A percentile compares a stretch with the other conserved stretches of the same genome.
phyloP scores from a whole-genome alignment of 176 grass and related monocot species.

The Melocanna baccifera region DNA sequence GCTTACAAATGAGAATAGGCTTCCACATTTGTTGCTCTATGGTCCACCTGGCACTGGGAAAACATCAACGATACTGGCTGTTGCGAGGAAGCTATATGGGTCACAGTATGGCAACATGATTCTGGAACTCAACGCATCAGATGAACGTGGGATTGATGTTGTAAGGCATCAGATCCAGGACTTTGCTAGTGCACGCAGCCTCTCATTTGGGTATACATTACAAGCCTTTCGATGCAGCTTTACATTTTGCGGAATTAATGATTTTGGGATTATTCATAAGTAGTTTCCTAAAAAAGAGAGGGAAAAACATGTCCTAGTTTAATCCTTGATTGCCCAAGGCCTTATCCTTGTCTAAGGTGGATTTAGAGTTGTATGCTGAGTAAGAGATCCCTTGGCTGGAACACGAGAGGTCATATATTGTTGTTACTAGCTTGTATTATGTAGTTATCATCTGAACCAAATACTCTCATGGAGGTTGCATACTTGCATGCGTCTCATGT shows the following conservation, averaged over 20 bases:
- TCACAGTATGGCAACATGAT: constrained; percentile 95
- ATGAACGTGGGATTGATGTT: constrained; percentile 88
- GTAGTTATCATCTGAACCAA: background rate
- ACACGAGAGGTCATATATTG: background rate
- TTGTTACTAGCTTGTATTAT: background rate
- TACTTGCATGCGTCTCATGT: background rate
- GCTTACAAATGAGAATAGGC: constrained; percentile 86
- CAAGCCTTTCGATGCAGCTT: background rate
- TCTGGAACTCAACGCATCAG: constrained; percentile 92
- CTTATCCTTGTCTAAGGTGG: background rate
- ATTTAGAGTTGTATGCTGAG: background rate
- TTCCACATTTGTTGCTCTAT: constrained; percentile 87
- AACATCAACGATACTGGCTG: constrained; percentile 90
- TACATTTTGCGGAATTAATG: background rate
- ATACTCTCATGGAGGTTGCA: background rate
- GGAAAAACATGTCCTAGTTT: background rate
- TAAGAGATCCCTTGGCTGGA: background rate
- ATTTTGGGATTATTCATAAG: background rate
- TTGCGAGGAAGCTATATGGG: constrained; percentile 90
- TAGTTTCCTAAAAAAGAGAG: background rate
- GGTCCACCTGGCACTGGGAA: constrained; percentile 87
- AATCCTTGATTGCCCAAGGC: background rate
- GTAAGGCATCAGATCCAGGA: constrained; percentile 96
- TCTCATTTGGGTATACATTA: constrained; percentile 70
- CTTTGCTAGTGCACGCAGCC: constrained; percentile 77